Base-by-base conservation (phyloP, 495 filamentous ascomycete species). In the Xylona heveae region DNA sequence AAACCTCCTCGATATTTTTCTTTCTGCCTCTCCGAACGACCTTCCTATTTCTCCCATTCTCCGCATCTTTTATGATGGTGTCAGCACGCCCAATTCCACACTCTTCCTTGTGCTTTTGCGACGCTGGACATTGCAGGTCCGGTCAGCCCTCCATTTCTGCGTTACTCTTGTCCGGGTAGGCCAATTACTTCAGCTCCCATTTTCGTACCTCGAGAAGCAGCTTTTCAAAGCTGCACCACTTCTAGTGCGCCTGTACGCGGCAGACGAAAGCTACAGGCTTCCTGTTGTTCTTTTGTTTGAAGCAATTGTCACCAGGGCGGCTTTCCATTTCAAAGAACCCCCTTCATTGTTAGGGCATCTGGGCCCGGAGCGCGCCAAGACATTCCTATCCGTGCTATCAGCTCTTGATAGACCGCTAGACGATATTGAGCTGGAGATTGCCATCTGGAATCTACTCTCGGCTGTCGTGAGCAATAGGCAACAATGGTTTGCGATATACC, bases 401-500 rank as follows among this genome's bases (percentile, higher is more conserved):
- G 62, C 70, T 34, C 57, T 94, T n/a, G 78, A 84, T 40, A 70
- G 67, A 42, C 83, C 83, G 7, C 56, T 85, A 19, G 53, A 61
- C 31, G 61, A 78, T 40, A 49, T 57, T 3, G 43, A 54, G 4
- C 56, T 82, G 24, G 62, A 73, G 15, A 59, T 67, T 30, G 56
- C 60, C 15, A 74, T 82, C 30, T 95, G 88, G 88, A 67, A 62
- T 31, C 68, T 99, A 35, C 68, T 94, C 20, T 75, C 85, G 18
- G 72, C 71, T n/a, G 68, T 93, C 28, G 65, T 95, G 28, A 77
- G 79, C 43, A 83, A 78, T 44, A 73, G 80, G 33, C 88, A 99
- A 40, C 82, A 91, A 45, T 95, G 90, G 74, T 74, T 99, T 55
- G 72, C 85, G 0, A 80, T 91, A 27, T 85, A 81, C 45, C 63